Conservation (phyloP, 768 basidiomycete species). For the Termitomyces sp. region DNA sequence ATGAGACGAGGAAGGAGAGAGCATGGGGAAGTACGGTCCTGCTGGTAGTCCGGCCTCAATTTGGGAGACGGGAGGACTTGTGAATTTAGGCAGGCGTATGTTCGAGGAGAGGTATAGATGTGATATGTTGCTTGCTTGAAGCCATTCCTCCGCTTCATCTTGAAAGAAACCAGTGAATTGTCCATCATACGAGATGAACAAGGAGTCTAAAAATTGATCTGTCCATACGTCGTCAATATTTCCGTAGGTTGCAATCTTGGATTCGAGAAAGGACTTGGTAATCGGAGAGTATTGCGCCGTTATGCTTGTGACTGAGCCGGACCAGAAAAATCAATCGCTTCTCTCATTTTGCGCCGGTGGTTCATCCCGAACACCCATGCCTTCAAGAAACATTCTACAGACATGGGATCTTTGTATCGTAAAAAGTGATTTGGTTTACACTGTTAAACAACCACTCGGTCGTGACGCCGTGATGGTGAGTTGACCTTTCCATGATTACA, state of each 20-base stretch:
- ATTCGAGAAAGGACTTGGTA: conserved; percentile 24
- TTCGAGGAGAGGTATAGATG: conserved; percentile 21
- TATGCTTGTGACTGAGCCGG: conserved; percentile 23
- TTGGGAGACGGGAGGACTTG: conserved; percentile 14
- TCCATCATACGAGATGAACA: conserved; percentile 28
- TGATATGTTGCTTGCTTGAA: conserved; percentile 20
- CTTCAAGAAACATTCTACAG: neutral
- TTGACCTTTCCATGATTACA: neutral
- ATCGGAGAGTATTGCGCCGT: conserved; percentile 23
- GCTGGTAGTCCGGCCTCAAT: conserved; percentile 18
- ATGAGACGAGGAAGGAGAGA: too few relatives aligned
- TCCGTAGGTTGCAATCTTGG: conserved; percentile 21
- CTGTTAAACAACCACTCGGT: neutral
- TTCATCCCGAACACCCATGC: neutral
- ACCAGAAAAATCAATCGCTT: too few relatives aligned
- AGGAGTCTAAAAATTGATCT: conserved; percentile 22
- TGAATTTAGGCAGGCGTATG: conserved; percentile 17
- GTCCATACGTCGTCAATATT: conserved; percentile 33
- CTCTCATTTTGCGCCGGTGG: too few relatives aligned
- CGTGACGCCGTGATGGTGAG: neutral
- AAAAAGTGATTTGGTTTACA: neutral
- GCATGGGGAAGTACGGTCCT: too few relatives aligned
- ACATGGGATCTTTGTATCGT: neutral
- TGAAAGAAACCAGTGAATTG: conserved; percentile 21
- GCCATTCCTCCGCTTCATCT: conserved; percentile 24